A percentile compares a stretch with the other conserved stretches of the same genome.
Evolutionary conservation across 2,329 filamentous ascomycete species (phyloP).

Genomic region (Knoxdaviesia capensis): DNA sequence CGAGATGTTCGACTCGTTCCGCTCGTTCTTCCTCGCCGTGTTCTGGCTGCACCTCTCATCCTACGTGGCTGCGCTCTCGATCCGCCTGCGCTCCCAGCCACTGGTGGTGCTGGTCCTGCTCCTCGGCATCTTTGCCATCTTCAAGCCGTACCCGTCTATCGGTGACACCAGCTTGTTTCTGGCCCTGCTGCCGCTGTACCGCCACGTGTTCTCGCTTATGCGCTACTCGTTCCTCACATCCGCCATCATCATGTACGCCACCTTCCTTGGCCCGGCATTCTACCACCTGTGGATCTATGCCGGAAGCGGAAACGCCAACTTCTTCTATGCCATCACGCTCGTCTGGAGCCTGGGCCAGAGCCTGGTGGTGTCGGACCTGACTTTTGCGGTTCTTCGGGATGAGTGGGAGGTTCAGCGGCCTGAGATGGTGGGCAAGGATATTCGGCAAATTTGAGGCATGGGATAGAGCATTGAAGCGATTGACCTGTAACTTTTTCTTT

Average conservation of each 20-base stretch:
- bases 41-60: conserved; percentile 92
- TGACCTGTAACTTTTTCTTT: too few relatives aligned
- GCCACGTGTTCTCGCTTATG: conserved; percentile 87
- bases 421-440: conserved; percentile 74
- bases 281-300: conserved; percentile 98
- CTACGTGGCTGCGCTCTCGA: conserved; percentile 71
- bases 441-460: conserved; percentile 42
- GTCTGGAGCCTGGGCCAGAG: conserved; percentile 90
- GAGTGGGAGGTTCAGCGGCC: conserved; percentile 88
- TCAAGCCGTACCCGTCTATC: conserved; percentile 92
- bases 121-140: conserved; percentile 77
- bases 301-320: conserved; percentile 93
- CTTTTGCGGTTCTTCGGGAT: conserved; percentile 77
- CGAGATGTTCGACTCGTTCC: conserved; percentile 97
- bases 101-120: conserved; percentile 71
- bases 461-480: too few relatives aligned
- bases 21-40: conserved; percentile 88
- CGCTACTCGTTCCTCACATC: conserved; percentile 79
- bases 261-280: conserved; percentile 79
- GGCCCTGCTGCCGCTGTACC: conserved; percentile 62
- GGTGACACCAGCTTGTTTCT: conserved; percentile 78
- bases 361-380: conserved; percentile 65
- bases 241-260: conserved; percentile 68
- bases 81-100: conserved; percentile 69
- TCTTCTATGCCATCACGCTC: conserved; percentile 98